A percentile compares a stretch with the other conserved stretches of the same genome.
Conservation (phyloP, 345 rosid species). For the Psidium guajava region DNA sequence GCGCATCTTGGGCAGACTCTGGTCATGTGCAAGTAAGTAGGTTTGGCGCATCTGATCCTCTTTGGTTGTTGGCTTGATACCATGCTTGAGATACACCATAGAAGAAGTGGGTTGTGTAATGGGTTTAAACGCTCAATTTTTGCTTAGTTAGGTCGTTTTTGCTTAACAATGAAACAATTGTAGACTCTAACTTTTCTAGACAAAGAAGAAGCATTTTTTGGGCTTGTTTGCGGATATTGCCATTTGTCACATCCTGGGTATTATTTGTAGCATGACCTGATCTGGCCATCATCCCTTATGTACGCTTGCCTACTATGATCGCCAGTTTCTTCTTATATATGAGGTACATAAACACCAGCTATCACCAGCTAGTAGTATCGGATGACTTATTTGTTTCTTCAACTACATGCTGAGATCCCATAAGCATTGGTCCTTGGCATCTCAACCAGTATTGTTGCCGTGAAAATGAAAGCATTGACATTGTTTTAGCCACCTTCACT, state of each 20-base stretch:
- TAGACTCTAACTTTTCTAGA: not conserved
- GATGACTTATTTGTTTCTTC: not conserved
- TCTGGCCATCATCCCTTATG: not conserved
- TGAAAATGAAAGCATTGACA: not conserved
- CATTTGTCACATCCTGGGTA: not conserved
- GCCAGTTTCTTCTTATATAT: not conserved
- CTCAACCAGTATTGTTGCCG: not conserved
- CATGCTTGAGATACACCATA: not conserved
- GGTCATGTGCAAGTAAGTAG: constrained; percentile 81
- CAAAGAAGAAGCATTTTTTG: not conserved
- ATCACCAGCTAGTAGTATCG: not conserved
- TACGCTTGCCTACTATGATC: not conserved
- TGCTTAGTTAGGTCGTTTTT: not conserved
- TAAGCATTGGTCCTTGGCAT: not conserved
- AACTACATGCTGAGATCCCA: not conserved
- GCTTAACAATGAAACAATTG: not conserved
- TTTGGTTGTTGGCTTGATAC: not conserved
- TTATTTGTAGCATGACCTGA: not conserved
- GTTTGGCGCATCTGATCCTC: not conserved
- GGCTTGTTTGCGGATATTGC: not conserved
- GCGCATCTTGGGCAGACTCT: constrained; percentile 91
- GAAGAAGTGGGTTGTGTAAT: not conserved
- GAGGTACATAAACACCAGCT: not conserved
- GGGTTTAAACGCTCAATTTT: not conserved
- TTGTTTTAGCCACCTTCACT: not conserved